These are phyloP conservation scores for Solanum stenotomum DNA, from an alignment of 257 asterid genomes.

Conservation along the genomic window DNA sequence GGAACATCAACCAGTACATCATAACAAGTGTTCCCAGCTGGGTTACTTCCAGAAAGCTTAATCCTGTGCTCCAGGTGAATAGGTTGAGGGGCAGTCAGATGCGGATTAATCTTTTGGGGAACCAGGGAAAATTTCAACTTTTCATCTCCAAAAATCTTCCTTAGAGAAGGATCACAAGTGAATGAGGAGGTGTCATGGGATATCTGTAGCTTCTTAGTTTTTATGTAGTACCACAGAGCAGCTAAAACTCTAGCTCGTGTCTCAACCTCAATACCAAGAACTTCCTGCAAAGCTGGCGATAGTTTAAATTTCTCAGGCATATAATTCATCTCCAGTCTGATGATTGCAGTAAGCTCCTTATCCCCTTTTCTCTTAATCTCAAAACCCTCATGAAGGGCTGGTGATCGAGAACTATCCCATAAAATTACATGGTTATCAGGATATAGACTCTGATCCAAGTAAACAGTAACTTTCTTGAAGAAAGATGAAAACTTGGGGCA, in stretches of 20 bases:
- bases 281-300: constrained; percentile 65
- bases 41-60: constrained; percentile 70
- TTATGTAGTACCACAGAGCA: constrained; percentile 80
- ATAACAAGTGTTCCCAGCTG: constrained; percentile 68
- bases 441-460: constrained; percentile 75
- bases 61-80: constrained; percentile 80
- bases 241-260: constrained; percentile 58
- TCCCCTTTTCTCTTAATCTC: constrained; percentile 90
- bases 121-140: constrained; percentile 71
- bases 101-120: constrained; percentile 56
- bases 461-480: constrained; percentile 72
- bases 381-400: constrained; percentile 67
- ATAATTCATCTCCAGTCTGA: constrained; percentile 81
- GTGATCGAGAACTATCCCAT: constrained; percentile 82
- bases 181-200: constrained; percentile 64
- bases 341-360: constrained; percentile 74
- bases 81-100: constrained; percentile 67
- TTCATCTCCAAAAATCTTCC: constrained; percentile 81
- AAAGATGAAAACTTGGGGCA: constrained; percentile 67
- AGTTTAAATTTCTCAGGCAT: constrained; percentile 67
- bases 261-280: constrained; percentile 82
- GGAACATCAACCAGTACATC: constrained; percentile 83
- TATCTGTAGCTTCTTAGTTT: constrained; percentile 54
- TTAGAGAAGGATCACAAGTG: constrained; percentile 64
- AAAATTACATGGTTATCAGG: constrained; percentile 79